These are phyloP conservation scores for Gracilaria vermiculophylla DNA, from an alignment of 23 red algal species.

Conservation along the genomic window DNA sequence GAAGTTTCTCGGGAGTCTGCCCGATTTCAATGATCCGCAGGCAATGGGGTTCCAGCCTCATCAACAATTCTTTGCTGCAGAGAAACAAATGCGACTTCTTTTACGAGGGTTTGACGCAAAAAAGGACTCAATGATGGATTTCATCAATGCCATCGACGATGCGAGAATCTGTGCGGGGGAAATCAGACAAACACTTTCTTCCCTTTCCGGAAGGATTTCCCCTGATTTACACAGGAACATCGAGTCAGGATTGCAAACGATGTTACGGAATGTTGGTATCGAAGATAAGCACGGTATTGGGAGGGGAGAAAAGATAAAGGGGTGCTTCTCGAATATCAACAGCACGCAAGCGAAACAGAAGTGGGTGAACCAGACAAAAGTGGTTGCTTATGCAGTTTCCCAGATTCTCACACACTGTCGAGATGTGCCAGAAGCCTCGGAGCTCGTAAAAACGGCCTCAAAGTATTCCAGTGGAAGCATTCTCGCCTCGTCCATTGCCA, in stretches of 20 bases:
- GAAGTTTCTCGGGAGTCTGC: conserved; percentile 74
- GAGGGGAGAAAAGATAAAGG: conserved; percentile 12
- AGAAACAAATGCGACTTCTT: conserved; percentile 50
- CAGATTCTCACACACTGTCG: conserved; percentile 15
- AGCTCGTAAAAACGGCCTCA: conserved; percentile 15
- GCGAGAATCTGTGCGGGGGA: conserved; percentile 73
- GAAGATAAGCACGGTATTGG: neutral
- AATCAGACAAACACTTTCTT: conserved; percentile 80
- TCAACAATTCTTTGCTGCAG: conserved; percentile 68
- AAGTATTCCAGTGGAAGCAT: conserved; percentile 55
- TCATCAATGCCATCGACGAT: conserved; percentile 65
- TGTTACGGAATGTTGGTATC: conserved; percentile 13
- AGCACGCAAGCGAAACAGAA: conserved; percentile 17
- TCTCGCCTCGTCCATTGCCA: conserved; percentile 37
- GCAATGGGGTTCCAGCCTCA: conserved; percentile 81
- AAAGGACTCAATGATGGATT: conserved; percentile 38
- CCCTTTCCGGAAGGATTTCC: conserved; percentile 74
- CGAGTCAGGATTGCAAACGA: conserved; percentile 31
- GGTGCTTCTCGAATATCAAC: neutral
- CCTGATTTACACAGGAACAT: neutral
- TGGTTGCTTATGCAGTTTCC: conserved; percentile 7
- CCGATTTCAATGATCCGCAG: conserved; percentile 73
- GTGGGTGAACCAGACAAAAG: conserved; percentile 19
- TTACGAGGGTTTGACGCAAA: conserved; percentile 90
- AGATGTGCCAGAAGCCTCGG: conserved; percentile 26